Conservation (phyloP, 2,329 filamentous ascomycete species). For the Chaetomiaceae sp. region DNA sequence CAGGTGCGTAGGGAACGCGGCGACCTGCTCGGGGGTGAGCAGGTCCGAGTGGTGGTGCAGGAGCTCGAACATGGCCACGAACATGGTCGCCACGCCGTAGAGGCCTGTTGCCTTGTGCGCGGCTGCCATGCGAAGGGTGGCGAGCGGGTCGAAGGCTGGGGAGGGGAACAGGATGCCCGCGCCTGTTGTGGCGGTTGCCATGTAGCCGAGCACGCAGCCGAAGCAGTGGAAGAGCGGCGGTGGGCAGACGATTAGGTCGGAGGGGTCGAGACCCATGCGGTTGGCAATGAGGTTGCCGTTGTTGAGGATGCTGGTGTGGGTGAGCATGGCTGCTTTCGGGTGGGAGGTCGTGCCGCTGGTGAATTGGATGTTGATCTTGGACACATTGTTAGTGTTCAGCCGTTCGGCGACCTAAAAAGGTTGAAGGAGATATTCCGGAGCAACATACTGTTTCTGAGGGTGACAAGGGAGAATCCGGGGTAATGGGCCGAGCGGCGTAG, state of each 20-base stretch:
- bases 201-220: conserved; percentile 86
- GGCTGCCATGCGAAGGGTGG: conserved; percentile 56
- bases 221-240: conserved; percentile 90
- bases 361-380: conserved; percentile 83
- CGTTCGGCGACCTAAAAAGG: too few relatives aligned
- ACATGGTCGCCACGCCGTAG: conserved; percentile 94
- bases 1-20: conserved; percentile 40
- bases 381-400: too few relatives aligned
- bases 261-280: conserved; percentile 72
- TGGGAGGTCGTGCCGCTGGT: conserved; percentile 89
- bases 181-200: conserved; percentile 82
- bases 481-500: conserved; percentile 31
- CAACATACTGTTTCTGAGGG: conserved; percentile 54
- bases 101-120: conserved; percentile 58
- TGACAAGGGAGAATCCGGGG: conserved; percentile 43
- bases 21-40: conserved; percentile 20
- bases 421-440: too few relatives aligned
- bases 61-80: conserved; percentile 77
- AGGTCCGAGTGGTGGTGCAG: conserved; percentile 46
- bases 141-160: conserved; percentile 78
- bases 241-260: conserved; percentile 77
- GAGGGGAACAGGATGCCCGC: conserved; percentile 78
- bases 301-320: conserved; percentile 82
- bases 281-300: conserved; percentile 81
- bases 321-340: conserved; percentile 88